Base-by-base conservation (phyloP, 225 moss, liverwort and hornwort genomes). In the Marchantia polymorpha region DNA sequence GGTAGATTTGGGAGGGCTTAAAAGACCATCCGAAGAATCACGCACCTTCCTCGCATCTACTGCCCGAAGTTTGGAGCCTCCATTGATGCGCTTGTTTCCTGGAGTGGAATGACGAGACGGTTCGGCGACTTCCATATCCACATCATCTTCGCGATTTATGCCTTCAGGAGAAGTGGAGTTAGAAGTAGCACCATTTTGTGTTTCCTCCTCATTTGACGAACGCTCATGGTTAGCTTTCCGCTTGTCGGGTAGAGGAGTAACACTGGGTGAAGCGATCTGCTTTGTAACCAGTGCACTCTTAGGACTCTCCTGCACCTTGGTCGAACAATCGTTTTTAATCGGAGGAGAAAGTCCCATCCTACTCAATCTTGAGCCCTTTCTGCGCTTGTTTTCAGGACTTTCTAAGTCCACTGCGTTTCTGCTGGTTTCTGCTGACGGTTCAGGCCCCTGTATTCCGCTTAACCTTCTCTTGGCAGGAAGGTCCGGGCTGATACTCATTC, bases 321-420 rank as follows among this genome's bases (percentile, higher is more conserved):
- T n/a, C 47, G 6, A 8, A 55, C 13, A 15, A 55, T 26, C 25
- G 12, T 55, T 46, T 0, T 8, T 27, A 8, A 13, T 56, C 47
- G 69, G 72, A 60, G 74, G 14, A n/a, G 69, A 52, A 7, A 61
- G 65, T 10, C 52, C 78, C 22, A 23, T 56, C 63, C 27, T 63
- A 14, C 23, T 25, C 50, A 70, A 61, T 39, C 65, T 58, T 9
- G 63, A 80, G 72, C 74, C 20, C 27, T 54, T 75, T 69, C 86
- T 81, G 71, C 86, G 81, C 27, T 86, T 81, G 51, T 48, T 81
- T 75, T 81, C 86, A 70, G 81, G 74, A 78, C 81, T 83, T 30
- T 76, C 78, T 59, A 30, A 7, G 14, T 56, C 79, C 7, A 50
- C 65, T 30, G 55, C 56, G 30, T 67, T 70, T 50, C 16, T 56